phyloP scores from a whole-genome alignment of 2,329 filamentous ascomycete genomes.

The Herpotrichia juniperi region DNA sequence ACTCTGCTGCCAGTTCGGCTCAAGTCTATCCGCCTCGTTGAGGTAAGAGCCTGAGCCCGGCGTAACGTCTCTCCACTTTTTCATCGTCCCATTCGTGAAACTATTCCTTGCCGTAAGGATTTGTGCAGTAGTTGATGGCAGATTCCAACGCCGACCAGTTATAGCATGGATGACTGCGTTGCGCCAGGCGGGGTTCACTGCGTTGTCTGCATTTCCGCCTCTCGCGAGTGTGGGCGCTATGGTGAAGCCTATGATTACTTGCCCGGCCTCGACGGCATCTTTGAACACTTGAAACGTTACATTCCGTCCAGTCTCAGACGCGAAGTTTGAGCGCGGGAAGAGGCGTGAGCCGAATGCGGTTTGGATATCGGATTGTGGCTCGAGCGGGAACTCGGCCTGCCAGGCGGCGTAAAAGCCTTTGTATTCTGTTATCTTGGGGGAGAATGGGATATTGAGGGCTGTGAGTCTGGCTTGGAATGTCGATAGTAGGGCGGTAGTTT shows the following conservation, averaged over 20 bases:
- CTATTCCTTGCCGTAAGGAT: conserved; percentile 18
- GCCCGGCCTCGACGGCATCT: conserved; percentile 28
- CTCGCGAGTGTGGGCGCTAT: conserved; percentile 24
- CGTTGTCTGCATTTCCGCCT: conserved; percentile 27
- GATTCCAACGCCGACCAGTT: conserved; percentile 12
- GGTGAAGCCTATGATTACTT: conserved; percentile 25
- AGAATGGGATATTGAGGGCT: conserved; percentile 28
- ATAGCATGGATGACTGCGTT: conserved; percentile 30
- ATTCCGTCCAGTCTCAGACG: conserved; percentile 26
- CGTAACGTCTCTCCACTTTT: conserved; percentile 30
- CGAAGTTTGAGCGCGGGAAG: conserved; percentile 34
- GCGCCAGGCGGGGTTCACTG: conserved; percentile 33
- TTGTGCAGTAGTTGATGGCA: conserved; percentile 9
- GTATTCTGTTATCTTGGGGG: conserved; percentile 37
- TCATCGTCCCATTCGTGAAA: conserved; percentile 29
- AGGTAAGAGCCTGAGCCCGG: conserved; percentile 36
- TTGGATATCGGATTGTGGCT: conserved; percentile 18
- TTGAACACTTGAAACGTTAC: conserved; percentile 31
- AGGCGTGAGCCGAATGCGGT: conserved; percentile 24
- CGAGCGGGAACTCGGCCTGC: conserved; percentile 35
- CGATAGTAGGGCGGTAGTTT: conserved; percentile 17
- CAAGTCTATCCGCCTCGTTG: conserved; percentile 44
- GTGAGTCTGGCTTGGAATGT: conserved; percentile 20
- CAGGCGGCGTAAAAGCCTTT: conserved; percentile 33
- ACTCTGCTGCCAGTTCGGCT: conserved; percentile 42